Evolutionary conservation across 179 eudicot species (phyloP).

Genomic region (Actinidia arguta): DNA sequence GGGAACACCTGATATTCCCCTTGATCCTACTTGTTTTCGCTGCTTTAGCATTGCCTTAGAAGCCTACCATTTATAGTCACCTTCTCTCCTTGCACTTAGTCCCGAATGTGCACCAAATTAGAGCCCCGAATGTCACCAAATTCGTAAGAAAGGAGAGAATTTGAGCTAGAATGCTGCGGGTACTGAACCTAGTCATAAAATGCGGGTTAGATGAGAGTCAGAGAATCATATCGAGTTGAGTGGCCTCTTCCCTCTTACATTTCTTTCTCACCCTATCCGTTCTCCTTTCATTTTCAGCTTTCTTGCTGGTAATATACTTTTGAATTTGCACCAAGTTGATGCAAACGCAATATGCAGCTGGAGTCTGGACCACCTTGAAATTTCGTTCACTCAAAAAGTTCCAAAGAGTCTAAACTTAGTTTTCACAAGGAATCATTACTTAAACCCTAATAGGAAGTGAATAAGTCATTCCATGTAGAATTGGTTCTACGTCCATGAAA

Average conservation of each 20-base stretch:
- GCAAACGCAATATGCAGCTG: no score
- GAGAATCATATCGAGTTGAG: constrained; percentile 11
- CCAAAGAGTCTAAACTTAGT: no score
- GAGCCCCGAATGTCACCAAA: not conserved
- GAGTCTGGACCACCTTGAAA: no score
- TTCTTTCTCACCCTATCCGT: not conserved
- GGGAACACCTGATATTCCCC: constrained; percentile 16
- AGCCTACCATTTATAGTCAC: not conserved
- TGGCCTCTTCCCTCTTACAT: not conserved
- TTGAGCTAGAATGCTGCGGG: not conserved
- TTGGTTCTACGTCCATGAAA: no score
- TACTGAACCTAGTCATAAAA: not conserved
- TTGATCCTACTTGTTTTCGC: not conserved
- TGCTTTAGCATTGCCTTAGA: not conserved
- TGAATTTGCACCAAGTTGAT: no score
- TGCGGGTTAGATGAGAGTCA: not conserved
- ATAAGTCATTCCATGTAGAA: no score
- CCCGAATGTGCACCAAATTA: not conserved
- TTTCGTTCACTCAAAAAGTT: no score
- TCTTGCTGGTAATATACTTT: not conserved
- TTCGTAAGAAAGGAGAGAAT: not conserved
- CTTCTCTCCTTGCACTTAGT: not conserved
- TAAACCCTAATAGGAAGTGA: no score
- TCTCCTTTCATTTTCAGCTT: not conserved
- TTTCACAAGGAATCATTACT: no score